phyloP scores from a whole-genome alignment of 805 yeast species.

The Kockiozyma suomiensis region DNA sequence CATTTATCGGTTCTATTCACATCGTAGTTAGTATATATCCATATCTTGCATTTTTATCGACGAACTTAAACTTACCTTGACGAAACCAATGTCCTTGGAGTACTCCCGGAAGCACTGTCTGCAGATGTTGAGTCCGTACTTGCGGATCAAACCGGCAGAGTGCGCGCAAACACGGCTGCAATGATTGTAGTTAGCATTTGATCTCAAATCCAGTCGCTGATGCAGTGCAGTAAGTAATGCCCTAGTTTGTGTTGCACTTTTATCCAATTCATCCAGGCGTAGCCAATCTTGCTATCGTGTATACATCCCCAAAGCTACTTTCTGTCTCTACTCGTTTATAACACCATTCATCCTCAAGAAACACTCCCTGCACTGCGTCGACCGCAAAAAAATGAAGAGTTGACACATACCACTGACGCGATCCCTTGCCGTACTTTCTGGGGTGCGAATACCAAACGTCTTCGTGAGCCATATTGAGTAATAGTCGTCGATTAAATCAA shows the following conservation, averaged over 20 bases:
- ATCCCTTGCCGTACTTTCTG: conserved; percentile 99
- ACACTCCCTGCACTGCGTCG: background rate
- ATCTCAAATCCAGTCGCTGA: too few species aligned
- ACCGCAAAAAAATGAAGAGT: background rate
- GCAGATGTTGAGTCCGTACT: conserved; percentile 99
- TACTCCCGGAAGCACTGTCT: conserved; percentile 99
- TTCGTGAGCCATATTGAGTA: conserved; percentile 98
- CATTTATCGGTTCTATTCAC: conserved; percentile 20
- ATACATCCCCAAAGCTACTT: too few species aligned
- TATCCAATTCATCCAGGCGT: too few species aligned
- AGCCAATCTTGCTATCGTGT: too few species aligned
- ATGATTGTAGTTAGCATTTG: background rate
- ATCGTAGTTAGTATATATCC: too few species aligned
- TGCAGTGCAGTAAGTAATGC: too few species aligned
- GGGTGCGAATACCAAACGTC: conserved; percentile 99
- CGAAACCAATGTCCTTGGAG: conserved; percentile 98
- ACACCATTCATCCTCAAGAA: background rate
- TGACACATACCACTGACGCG: conserved; percentile 78
- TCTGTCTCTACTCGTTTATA: too few species aligned
- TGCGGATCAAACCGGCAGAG: conserved; percentile 95
- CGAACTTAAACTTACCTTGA: conserved; percentile 60
- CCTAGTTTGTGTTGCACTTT: too few species aligned
- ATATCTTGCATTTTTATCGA: background rate
- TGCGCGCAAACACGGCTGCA: conserved; percentile 90
- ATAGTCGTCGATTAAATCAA: background rate